Percentiles rank a stretch among this genome's conserved stretches.
These are phyloP conservation scores for Lachancea dasiensis DNA, from an alignment of 805 yeast genomes.

Conservation along the genomic window DNA sequence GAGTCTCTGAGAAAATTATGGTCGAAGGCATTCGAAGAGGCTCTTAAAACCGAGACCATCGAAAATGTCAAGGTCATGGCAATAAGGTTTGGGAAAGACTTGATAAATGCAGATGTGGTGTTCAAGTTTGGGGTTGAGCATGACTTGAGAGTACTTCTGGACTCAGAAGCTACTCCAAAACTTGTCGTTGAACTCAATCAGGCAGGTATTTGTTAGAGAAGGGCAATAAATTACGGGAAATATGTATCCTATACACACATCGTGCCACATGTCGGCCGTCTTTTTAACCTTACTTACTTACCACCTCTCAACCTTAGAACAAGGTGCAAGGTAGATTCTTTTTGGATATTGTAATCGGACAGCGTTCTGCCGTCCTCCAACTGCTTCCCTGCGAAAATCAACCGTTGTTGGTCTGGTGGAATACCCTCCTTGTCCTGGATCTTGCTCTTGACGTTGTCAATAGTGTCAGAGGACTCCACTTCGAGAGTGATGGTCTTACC, in stretches of 20 bases:
- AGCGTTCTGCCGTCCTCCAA: constrained; percentile 93
- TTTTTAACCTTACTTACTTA: constrained; percentile 93
- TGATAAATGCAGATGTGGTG: constrained; percentile 14
- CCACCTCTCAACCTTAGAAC: constrained; percentile 86
- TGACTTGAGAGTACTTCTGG: constrained; percentile 24
- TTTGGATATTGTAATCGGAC: constrained; percentile 92
- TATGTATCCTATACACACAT: constrained; percentile 4
- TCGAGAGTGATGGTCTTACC: constrained; percentile 87
- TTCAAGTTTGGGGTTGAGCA: constrained; percentile 17
- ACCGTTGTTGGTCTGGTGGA: constrained; percentile 95
- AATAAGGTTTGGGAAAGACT: constrained; percentile 33
- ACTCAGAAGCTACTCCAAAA: constrained; percentile 43
- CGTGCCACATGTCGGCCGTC: too few relatives aligned
- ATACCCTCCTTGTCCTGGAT: constrained; percentile 88
- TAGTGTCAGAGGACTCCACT: constrained; percentile 89
- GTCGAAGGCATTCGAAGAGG: constrained; percentile 24
- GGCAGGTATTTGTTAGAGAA: constrained; percentile 2
- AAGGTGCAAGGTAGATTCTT: constrained; percentile 82
- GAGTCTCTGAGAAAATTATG: constrained; percentile 17
- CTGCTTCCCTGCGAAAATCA: constrained; percentile 95
- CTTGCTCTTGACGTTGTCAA: constrained; percentile 91
- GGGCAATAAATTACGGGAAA: constrained; percentile 12
- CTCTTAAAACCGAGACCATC: constrained; percentile 37
- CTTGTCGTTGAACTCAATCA: constrained; percentile 32
- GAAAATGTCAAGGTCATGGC: constrained; percentile 57